Evolutionary conservation across 2,329 filamentous ascomycete species (phyloP), one percentile per base, ranked within the genome.

Genomic region (Harringtonia lauricola): DNA sequence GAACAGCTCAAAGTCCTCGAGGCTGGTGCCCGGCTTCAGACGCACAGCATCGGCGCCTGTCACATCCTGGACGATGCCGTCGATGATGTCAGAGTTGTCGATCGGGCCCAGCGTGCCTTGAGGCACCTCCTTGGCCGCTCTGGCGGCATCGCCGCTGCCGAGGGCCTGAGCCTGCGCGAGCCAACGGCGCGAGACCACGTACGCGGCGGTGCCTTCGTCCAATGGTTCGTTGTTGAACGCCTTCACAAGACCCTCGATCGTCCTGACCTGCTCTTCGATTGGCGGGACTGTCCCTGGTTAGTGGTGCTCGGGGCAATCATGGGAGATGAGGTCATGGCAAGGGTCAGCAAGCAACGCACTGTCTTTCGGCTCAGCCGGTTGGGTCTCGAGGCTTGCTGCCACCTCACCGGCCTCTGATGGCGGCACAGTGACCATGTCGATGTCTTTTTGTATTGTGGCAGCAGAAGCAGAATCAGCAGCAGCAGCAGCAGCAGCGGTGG

Each of bases 61-160:
- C 10, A 68, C 63, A 46, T 78, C 72, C 40, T 60, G 62, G 45
- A 80, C 65, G 30, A 72, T 68, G 49, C 80, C 72, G 47, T 80
- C 67, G 41, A 89, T 78, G 47, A 95, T 80, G 56, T 89, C 83
- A 1, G 83, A 79, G 57, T 95, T 95, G 66, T 95, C 87, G 28
- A 96, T 75, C 0, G 86, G 84, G 2, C 88, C 88, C 44, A 92
- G 73, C 8, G 65, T 54, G 5, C 77, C 72, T 46, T 81, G 72
- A 12, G 69, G 58, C n/a, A 70, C 64, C 49, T 84, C 83, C 47
- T 75, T 71, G 49, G 72, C 68, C 18, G 68, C 70, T 41, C 71
- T 63, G 45, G 74, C 71, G 15, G 68, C 61, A n/a, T 77, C 73
- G 9, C 74, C 70, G 39, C 50, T 50, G 39, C 75, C 76, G 44